Evolutionary conservation across 2,329 filamentous ascomycete species (phyloP).

Genomic region (Hypomyces rosellus): DNA sequence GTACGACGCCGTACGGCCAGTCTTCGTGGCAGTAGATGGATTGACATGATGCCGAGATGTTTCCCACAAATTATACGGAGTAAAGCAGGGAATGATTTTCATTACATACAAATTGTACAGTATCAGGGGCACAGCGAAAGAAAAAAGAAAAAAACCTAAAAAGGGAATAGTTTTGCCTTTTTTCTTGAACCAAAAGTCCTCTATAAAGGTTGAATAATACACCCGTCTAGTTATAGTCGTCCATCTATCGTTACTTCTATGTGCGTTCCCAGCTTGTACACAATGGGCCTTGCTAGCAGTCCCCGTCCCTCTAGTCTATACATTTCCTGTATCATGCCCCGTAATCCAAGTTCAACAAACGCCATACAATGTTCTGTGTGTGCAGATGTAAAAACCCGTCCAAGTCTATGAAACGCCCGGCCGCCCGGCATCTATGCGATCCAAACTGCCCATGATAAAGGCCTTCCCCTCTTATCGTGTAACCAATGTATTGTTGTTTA

Average conservation of each 20-base stretch:
- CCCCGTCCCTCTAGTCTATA: neutral
- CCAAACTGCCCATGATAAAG: neutral
- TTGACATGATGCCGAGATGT: constrained; percentile 11
- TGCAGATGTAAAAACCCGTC: constrained; percentile 9
- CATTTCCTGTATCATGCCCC: too few species aligned
- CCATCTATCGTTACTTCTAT: too few species aligned
- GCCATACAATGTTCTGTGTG: neutral
- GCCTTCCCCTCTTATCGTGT: neutral
- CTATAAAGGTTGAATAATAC: neutral
- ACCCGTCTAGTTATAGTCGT: neutral
- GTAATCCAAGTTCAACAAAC: constrained; percentile 1
- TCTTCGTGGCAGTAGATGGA: constrained; percentile 39
- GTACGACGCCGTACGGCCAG: constrained; percentile 40
- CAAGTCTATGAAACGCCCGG: constrained; percentile 17
- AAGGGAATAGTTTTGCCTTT: neutral
- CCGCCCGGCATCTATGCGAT: constrained; percentile 11
- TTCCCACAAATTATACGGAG: constrained; percentile 1
- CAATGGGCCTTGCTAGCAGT: too few species aligned
- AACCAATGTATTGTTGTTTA: neutral
- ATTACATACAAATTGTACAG: constrained; percentile 9
- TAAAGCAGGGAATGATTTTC: constrained; percentile 4
- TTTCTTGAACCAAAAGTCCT: neutral
- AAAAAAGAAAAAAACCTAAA: neutral
- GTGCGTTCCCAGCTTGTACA: too few species aligned
- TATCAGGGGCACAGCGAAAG: constrained; percentile 6